phyloP scores from a whole-genome alignment of 768 basidiomycete genomes.

The Sistotremastrum suecicum region DNA sequence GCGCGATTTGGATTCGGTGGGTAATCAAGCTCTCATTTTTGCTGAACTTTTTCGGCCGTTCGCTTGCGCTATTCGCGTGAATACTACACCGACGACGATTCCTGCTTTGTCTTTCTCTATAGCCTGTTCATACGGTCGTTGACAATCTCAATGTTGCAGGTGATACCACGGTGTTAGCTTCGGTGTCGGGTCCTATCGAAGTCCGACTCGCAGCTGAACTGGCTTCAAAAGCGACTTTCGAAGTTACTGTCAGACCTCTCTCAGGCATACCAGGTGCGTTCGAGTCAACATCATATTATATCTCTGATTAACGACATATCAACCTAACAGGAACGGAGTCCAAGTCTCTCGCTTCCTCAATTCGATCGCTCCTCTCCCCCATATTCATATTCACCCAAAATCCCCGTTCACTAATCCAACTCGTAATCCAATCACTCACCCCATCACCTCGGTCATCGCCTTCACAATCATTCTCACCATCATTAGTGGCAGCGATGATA shows the following conservation, averaged over 20 bases:
- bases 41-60: no score
- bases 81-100: no score
- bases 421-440: conserved; percentile 55
- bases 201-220: conserved; percentile 55
- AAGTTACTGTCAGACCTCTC: conserved; percentile 58
- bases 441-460: conserved; percentile 9
- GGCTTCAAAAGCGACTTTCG: conserved; percentile 60
- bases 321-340: conserved; percentile 35
- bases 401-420: conserved; percentile 62
- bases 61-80: no score
- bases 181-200: conserved; percentile 71
- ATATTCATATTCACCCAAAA: conserved; percentile 50
- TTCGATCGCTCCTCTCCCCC: conserved; percentile 46
- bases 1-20: conserved; percentile 56
- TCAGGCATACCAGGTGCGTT: conserved; percentile 39
- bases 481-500: conserved; percentile 47
- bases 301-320: neutral
- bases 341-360: conserved; percentile 38
- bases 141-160: conserved; percentile 16
- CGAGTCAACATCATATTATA: neutral
- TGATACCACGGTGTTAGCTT: conserved; percentile 37
- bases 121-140: conserved; percentile 4
- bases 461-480: conserved; percentile 12
- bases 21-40: conserved; percentile 1
- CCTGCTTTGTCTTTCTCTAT: neutral